Conservation (phyloP, 2,329 filamentous ascomycete genomes). For the Zalaria obscura region DNA sequence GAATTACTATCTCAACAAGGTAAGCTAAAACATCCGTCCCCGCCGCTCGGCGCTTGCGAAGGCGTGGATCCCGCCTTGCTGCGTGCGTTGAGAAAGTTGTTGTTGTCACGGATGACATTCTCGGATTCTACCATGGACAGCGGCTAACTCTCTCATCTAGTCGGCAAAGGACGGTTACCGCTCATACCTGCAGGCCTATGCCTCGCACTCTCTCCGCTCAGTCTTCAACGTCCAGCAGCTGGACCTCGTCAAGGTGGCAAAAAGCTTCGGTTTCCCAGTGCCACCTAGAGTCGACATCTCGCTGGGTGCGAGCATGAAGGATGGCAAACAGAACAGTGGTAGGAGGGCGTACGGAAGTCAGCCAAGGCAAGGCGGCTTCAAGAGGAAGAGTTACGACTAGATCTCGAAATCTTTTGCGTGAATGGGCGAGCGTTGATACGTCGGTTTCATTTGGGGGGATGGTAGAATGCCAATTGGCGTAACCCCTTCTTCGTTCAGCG, state of each 20-base stretch:
- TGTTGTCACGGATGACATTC: slow-evolving; percentile 5
- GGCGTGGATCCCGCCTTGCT: not conserved
- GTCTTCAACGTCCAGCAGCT: slow-evolving; percentile 75
- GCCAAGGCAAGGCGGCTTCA: slow-evolving; percentile 40
- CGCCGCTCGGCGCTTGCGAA: too few relatives aligned
- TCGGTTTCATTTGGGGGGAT: too few relatives aligned
- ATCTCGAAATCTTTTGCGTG: too few relatives aligned
- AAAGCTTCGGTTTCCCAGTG: slow-evolving; percentile 65
- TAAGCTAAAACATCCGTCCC: slow-evolving; percentile 15
- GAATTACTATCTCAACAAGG: slow-evolving; percentile 95
- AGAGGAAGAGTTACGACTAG: slow-evolving; percentile 1
- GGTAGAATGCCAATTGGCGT: too few relatives aligned
- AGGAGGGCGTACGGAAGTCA: slow-evolving; percentile 67
- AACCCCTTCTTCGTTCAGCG: too few relatives aligned
- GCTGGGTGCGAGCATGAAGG: slow-evolving; percentile 60
- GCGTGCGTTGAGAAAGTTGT: not conserved
- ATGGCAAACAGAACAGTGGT: slow-evolving; percentile 49
- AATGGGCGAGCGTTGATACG: too few relatives aligned
- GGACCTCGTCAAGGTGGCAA: slow-evolving; percentile 71
- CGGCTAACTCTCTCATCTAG: slow-evolving; percentile 16
- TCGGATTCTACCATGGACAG: not conserved
- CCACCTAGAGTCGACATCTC: slow-evolving; percentile 70
- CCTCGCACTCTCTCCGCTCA: slow-evolving; percentile 67
- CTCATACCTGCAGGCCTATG: slow-evolving; percentile 89
- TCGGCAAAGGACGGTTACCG: slow-evolving; percentile 63